These are phyloP conservation scores for Linnemannia zychae DNA, from an alignment of 192 early-diverging fungal genomes.

Conservation along the genomic window DNA sequence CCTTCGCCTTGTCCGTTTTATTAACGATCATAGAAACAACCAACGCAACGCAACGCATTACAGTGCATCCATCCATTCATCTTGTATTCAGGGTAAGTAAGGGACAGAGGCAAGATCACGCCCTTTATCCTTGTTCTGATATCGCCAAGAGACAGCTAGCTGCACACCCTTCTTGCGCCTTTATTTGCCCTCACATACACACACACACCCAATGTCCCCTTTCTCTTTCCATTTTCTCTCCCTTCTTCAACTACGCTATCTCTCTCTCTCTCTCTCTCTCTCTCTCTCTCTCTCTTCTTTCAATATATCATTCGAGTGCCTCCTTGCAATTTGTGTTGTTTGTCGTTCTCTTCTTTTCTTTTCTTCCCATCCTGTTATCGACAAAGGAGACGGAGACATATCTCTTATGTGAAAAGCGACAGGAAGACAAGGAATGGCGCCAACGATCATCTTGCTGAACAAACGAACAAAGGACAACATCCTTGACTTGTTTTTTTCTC, in stretches of 20 bases:
- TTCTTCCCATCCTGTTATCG: background rate
- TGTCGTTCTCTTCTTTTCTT: background rate
- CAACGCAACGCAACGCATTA: background rate
- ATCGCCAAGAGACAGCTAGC: background rate
- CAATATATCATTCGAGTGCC: slow-evolving; percentile 9
- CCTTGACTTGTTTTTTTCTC: too few species aligned
- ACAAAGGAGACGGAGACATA: slow-evolving; percentile 1
- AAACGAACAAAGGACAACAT: background rate
- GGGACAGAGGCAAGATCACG: background rate
- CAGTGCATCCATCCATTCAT: background rate
- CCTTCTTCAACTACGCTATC: background rate
- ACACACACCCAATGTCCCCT: background rate
- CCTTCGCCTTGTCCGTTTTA: background rate
- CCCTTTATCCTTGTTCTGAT: background rate
- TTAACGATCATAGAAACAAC: background rate
- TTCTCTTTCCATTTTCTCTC: background rate
- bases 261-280: background rate
- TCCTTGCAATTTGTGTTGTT: background rate
- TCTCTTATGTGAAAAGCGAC: background rate
- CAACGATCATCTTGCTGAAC: background rate
- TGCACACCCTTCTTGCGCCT: background rate
- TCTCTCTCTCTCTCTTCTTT: slow-evolving; percentile 1
- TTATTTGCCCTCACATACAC: background rate
- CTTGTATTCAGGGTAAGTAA: background rate
- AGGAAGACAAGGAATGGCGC: slow-evolving; percentile 11